Evolutionary conservation across 108 stramenopile genomes (phyloP), one percentile per base, ranked within the genome.

Genomic region (Cyclostephanos invisitatus): DNA sequence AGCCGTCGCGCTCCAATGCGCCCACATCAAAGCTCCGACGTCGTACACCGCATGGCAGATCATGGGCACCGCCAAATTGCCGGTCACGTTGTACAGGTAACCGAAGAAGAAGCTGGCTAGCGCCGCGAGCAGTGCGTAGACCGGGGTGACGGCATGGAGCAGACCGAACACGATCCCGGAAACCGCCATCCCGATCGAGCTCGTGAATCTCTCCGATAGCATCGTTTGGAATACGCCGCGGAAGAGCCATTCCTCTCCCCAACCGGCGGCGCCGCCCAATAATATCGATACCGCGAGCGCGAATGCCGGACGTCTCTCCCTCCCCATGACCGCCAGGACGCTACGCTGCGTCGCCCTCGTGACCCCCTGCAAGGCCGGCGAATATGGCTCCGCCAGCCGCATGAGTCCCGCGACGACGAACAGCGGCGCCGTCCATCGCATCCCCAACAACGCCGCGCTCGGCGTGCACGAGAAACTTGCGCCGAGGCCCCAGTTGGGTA

Each of bases 221-320:
- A 84, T 64, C 24, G 74, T 81, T 68, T 93, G 92, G 36, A 92
- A 77, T 1, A 93, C 84, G 2, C 92, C 92, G 1, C 95, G 91
- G 77, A 96, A 96, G 0, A 96, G 73, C 91, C 86, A 83, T 70
- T 96, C 95, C 79, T 96, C 95, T 48, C 92, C 92, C 62, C 87
- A 64, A 7, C 95, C 95, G 27, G 95, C 95, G 11, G 88, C 91
- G 1, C 76, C 22, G 10, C 93, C 93, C 61, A 92, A 58, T 1
- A 88, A 67, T 7, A 87, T 51, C 21, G 87, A 74, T 7, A 77
- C 75, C 0, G 76, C 10, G 11, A 84, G 54, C 11, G 84, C 89
- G 54, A 85, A 32, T 17, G 77, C 11, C 46, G 88, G 88, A 40
- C 85, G 85, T 44, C 89, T 83, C 35, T 64, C 72, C 14, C 75